Base-by-base conservation (phyloP, 768 basidiomycete species). In the Pisolithus microcarpus region DNA sequence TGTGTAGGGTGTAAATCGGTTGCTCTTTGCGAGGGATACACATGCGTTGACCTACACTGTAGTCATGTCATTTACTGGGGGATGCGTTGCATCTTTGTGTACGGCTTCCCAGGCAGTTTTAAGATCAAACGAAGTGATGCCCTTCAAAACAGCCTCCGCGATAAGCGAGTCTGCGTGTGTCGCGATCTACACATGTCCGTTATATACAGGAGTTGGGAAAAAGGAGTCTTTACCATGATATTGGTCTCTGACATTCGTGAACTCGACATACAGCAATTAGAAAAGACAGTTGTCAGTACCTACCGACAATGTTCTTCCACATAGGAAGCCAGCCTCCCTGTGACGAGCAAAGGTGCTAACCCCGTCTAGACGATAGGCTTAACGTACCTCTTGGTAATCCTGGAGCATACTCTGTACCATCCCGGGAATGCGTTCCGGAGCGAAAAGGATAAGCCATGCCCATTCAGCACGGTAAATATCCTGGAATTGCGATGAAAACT, bases 301-400 rank as follows among this genome's bases (percentile, higher is more conserved):
- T 43, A 79, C 81, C 81, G 23, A 85, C 79, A 13, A 91, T 76
- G 54, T 91, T 91, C 68, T 90, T 91, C 89, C 89, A 91, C 87
- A 91, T 90, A 0, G 89, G 89, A 36, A 91, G 68, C 86, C 88
- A 88, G 3, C 89, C 89, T 15, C 85, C 79, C 81, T 75, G 56
- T 7, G 34, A 13, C 5, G 34, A 4, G 13, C 13, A 11, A 34
- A 15, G 34, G 11, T 34, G 13, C 11, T 34, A 34, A 34, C 34
- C 34, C 11, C 34, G 11, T 34, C 11, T 15, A 34, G 34, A 15
- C 15, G 13, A 11, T 34, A 15, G 13, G 5, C 34, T 34, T 34
- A 13, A 34, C 62, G 5, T 50, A 81, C 85, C 72, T 87, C 76
- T 53, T 74, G 66, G 56, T 82, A 92, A 61, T 91, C 87, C 46